Percentiles rank a stretch among this genome's conserved stretches.
phyloP scores from a whole-genome alignment of 2,329 filamentous ascomycete species.

The Penicillium psychrosexuale region DNA sequence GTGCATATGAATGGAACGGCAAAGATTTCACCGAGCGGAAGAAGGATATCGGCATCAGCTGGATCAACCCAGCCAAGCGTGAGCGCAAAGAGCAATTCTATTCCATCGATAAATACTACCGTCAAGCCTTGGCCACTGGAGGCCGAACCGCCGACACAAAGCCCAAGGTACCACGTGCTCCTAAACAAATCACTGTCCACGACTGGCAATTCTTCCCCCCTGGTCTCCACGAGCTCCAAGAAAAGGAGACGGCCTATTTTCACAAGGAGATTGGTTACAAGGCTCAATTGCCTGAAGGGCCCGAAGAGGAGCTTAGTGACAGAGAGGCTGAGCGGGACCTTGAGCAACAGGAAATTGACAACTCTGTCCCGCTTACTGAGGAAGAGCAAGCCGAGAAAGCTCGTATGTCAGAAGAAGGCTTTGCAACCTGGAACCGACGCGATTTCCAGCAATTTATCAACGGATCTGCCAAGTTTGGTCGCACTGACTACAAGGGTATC shows the following conservation, averaged over 20 bases:
- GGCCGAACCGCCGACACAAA: slow-evolving; percentile 77
- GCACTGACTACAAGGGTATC: slow-evolving; percentile 79
- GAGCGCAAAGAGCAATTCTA: slow-evolving; percentile 98
- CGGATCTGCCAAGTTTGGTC: slow-evolving; percentile 87
- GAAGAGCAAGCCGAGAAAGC: slow-evolving; percentile 87
- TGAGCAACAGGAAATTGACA: slow-evolving; percentile 90
- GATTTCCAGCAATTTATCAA: slow-evolving; percentile 99
- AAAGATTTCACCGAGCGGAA: slow-evolving; percentile 90
- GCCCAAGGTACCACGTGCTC: slow-evolving; percentile 90
- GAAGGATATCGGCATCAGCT: slow-evolving; percentile 86
- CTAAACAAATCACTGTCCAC: slow-evolving; percentile 86
- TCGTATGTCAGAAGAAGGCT: slow-evolving; percentile 75
- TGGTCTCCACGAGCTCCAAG: slow-evolving; percentile 80
- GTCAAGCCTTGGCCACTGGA: slow-evolving; percentile 80
- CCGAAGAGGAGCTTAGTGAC: slow-evolving; percentile 80
- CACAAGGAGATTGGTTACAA: slow-evolving; percentile 97
- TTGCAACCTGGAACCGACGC: slow-evolving; percentile 90
- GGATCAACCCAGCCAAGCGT: slow-evolving; percentile 98
- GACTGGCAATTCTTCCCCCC: slow-evolving; percentile 97
- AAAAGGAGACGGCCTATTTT: slow-evolving; percentile 93
- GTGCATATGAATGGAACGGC: slow-evolving; percentile 98
- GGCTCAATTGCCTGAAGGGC: slow-evolving; percentile 80
- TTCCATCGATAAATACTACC: slow-evolving; percentile 98
- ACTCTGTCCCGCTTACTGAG: slow-evolving; percentile 81
- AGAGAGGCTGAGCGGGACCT: slow-evolving; percentile 82